These are phyloP conservation scores for Hyaloscypha variabilis DNA, from an alignment of 495 filamentous ascomycete species.

Conservation along the genomic window DNA sequence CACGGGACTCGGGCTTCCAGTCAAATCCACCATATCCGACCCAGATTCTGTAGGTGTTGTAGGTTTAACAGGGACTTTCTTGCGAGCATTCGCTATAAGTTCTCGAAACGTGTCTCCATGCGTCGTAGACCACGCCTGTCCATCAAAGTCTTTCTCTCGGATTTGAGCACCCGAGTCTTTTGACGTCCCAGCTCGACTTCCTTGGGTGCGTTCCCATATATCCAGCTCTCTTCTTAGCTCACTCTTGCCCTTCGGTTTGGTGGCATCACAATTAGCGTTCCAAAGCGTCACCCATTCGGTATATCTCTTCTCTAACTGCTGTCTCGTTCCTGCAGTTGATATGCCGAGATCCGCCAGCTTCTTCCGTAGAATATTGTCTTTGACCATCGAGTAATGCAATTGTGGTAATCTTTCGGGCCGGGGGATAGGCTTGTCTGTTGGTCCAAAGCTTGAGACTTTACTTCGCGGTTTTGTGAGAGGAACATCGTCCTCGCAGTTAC, in stretches of 20 bases:
- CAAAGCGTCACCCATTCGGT: constrained; percentile 93
- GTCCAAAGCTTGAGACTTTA: constrained; percentile 9
- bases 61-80: constrained; percentile 31
- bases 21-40: background rate
- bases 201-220: constrained; percentile 80
- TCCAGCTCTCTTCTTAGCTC: constrained; percentile 79
- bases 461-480: constrained; percentile 23
- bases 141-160: constrained; percentile 76
- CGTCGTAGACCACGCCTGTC: constrained; percentile 68
- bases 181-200: constrained; percentile 41
- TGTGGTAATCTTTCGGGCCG: constrained; percentile 55
- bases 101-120: constrained; percentile 75
- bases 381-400: constrained; percentile 80
- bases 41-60: constrained; percentile 1
- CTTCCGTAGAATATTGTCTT: constrained; percentile 72
- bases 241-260: constrained; percentile 64
- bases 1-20: background rate
- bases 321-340: constrained; percentile 64
- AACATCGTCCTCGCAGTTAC: constrained; percentile 28
- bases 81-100: constrained; percentile 70
- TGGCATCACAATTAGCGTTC: constrained; percentile 95
- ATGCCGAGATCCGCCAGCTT: constrained; percentile 87
- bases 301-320: constrained; percentile 75
- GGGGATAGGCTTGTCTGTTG: constrained; percentile 22
- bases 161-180: constrained; percentile 22